Conservation (phyloP, 2,329 filamentous ascomycete genomes). For the Botrytis byssoidea region DNA sequence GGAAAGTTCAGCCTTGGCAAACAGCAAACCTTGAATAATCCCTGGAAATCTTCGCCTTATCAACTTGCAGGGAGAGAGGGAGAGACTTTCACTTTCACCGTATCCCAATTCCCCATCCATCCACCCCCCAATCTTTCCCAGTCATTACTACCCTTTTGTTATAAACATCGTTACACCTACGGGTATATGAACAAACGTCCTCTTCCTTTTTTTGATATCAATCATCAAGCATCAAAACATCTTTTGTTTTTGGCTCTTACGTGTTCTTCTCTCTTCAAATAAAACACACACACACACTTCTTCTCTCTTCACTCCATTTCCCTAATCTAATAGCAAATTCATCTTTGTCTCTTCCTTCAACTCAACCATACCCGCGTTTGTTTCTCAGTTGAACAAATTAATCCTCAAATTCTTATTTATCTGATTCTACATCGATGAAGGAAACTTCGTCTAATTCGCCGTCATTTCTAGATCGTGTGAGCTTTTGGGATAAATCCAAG, state of each 20-base stretch:
- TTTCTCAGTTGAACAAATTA: neutral
- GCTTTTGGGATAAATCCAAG: constrained; percentile 54
- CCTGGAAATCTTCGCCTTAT: neutral
- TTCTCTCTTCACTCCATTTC: neutral
- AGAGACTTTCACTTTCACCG: constrained; percentile 9
- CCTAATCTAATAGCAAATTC: neutral
- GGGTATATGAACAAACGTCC: neutral
- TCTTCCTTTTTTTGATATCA: neutral
- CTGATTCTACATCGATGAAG: constrained; percentile 55
- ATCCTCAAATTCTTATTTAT: neutral
- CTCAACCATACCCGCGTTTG: neutral
- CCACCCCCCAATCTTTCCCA: neutral
- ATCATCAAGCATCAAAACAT: neutral
- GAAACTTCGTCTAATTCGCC: constrained; percentile 52
- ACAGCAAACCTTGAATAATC: constrained; percentile 5
- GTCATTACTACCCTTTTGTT: neutral
- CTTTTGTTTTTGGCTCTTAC: neutral
- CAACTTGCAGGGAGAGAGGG: neutral
- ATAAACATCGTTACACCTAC: neutral
- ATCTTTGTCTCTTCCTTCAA: neutral
- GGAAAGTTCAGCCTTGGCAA: constrained; percentile 10
- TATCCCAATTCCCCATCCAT: neutral
- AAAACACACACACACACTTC: neutral
- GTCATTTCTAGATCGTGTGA: constrained; percentile 55
- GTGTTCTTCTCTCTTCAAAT: neutral